Evolutionary conservation across 257 asterid genomes (phyloP).

Genomic region (Paulownia fortunei): DNA sequence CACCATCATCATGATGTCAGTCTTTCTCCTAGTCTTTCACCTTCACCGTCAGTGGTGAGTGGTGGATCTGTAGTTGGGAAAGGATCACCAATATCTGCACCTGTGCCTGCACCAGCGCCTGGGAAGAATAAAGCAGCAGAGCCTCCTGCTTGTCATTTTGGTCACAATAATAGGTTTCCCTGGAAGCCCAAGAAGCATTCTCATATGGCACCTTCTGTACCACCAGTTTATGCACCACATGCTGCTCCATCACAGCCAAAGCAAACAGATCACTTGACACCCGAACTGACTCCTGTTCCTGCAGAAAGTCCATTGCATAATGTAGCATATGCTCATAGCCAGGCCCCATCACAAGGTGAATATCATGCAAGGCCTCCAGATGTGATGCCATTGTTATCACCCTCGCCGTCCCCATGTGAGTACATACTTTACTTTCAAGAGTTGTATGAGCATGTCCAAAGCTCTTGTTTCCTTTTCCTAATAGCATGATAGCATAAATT

Average conservation of each 20-base stretch:
- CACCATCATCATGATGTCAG: constrained; percentile 51
- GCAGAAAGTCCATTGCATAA: constrained; percentile 60
- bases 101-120: constrained; percentile 57
- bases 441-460: not conserved
- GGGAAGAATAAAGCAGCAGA: constrained; percentile 43
- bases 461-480: not conserved
- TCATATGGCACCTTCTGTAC: constrained; percentile 51
- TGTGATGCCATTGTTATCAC: constrained; percentile 54
- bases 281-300: constrained; percentile 44
- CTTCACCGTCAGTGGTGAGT: constrained; percentile 55
- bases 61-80: constrained; percentile 40
- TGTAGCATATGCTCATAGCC: constrained; percentile 55
- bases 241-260: constrained; percentile 58
- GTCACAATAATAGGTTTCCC: constrained; percentile 50
- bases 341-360: constrained; percentile 60
- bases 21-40: constrained; percentile 66
- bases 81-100: constrained; percentile 46
- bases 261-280: constrained; percentile 38
- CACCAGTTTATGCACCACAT: constrained; percentile 64
- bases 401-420: constrained; percentile 83
- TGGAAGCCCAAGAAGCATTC: constrained; percentile 52
- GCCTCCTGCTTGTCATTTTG: constrained; percentile 71
- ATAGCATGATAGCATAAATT: not conserved
- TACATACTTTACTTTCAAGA: constrained; percentile 31
- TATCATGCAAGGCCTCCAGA: constrained; percentile 55